A percentile compares a stretch with the other conserved stretches of the same genome.
These are phyloP conservation scores for Fusarium graminum DNA, from an alignment of 2,329 filamentous ascomycete genomes.

Conservation along the genomic window DNA sequence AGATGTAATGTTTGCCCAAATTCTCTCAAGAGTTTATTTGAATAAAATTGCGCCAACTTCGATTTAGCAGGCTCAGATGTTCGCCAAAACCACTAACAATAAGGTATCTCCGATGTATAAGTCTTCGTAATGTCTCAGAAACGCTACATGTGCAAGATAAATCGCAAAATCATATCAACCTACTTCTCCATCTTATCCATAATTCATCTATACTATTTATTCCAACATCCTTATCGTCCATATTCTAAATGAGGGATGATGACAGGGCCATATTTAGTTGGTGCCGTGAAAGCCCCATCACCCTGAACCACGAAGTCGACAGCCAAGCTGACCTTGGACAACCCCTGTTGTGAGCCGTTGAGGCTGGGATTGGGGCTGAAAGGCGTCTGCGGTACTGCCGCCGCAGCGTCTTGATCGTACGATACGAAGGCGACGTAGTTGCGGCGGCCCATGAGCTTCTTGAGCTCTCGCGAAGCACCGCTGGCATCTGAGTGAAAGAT, in stretches of 20 bases:
- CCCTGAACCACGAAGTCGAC: constrained; percentile 98
- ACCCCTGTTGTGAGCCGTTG: constrained; percentile 57
- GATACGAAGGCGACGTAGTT: constrained; percentile 96
- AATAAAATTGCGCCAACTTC: background rate
- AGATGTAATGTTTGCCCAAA: constrained; percentile 22
- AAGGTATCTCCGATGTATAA: constrained; percentile 45
- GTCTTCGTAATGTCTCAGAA: constrained; percentile 40
- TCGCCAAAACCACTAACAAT: constrained; percentile 18
- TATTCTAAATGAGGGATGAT: constrained; percentile 90
- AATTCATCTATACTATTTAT: background rate
- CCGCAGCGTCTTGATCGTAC: constrained; percentile 86
- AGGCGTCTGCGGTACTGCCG: constrained; percentile 52
- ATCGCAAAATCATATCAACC: constrained; percentile 11
- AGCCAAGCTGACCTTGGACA: constrained; percentile 83
- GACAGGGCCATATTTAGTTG: constrained; percentile 97
- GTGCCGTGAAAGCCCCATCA: constrained; percentile 81
- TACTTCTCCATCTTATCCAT: constrained; percentile 4
- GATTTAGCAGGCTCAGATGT: constrained; percentile 3
- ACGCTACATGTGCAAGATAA: constrained; percentile 38
- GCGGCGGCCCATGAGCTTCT: constrained; percentile 90
- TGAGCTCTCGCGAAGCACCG: constrained; percentile 83
- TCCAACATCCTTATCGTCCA: constrained; percentile 59
- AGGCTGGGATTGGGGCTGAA: constrained; percentile 57
- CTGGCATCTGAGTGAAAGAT: constrained; percentile 96
- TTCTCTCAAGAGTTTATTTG: background rate